Percentiles rank a stretch among this genome's conserved stretches.
phyloP scores from a whole-genome alignment of 306 rosid genomes.

The Arachis stenosperma region DNA sequence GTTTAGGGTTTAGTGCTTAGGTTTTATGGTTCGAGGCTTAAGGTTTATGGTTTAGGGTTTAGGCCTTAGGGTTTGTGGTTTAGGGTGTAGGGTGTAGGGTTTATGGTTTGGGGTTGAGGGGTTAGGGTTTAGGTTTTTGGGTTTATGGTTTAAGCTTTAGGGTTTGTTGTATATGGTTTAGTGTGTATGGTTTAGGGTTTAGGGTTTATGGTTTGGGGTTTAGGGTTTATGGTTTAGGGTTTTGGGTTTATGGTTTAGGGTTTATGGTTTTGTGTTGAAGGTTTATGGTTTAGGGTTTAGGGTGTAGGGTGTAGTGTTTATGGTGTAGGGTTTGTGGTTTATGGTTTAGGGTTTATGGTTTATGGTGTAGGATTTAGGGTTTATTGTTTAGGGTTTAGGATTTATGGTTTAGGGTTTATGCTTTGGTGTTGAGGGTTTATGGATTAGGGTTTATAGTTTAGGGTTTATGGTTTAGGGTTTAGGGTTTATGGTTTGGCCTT shows the following conservation, averaged over 20 bases:
- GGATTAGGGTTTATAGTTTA: not conserved
- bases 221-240: too few species aligned
- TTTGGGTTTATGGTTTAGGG: too few species aligned
- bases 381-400: not conserved
- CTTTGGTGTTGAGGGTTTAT: not conserved
- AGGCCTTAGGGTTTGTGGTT: not conserved
- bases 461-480: not conserved
- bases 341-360: not conserved
- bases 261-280: too few species aligned
- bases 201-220: too few species aligned
- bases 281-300: too few species aligned
- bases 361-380: not conserved
- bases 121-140: not conserved
- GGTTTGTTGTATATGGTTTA: not conserved
- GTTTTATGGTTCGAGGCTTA: not conserved
- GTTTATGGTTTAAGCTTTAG: too few species aligned
- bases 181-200: too few species aligned
- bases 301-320: not conserved
- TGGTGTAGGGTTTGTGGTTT: not conserved
- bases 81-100: slow-evolving; percentile 4
- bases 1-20: not conserved
- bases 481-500: not conserved
- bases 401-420: not conserved
- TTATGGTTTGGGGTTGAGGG: not conserved
- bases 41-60: not conserved